Conservation (phyloP, 2,329 filamentous ascomycete species). For the Harringtonia aguacate region DNA sequence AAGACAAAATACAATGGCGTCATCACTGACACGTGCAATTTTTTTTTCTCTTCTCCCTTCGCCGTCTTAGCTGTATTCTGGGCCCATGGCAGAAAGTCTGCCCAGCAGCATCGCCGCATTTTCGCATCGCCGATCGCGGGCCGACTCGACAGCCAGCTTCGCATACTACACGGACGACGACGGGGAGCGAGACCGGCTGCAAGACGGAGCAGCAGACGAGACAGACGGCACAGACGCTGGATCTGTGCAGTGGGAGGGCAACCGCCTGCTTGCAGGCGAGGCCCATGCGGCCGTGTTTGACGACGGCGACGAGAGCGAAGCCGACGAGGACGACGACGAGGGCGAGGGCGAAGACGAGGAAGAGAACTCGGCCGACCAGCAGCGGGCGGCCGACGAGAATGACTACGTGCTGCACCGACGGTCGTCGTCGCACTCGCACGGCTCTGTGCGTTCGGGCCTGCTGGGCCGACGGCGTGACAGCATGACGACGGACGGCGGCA, state of each 20-base stretch:
- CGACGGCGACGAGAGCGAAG: constrained; percentile 24
- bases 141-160: constrained; percentile 82
- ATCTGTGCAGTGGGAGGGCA: constrained; percentile 18
- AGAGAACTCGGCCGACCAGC: constrained; percentile 25
- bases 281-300: constrained; percentile 11
- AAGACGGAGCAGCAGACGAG: background rate
- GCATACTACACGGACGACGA: constrained; percentile 72
- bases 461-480: constrained; percentile 63
- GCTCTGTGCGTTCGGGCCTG: constrained; percentile 51
- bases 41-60: constrained; percentile 1
- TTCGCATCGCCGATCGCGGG: constrained; percentile 67
- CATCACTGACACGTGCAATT: too few species aligned
- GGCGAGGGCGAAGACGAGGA: constrained; percentile 26
- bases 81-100: constrained; percentile 90
- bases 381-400: constrained; percentile 21
- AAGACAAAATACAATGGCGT: too few species aligned
- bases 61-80: constrained; percentile 63
- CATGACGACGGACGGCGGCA: constrained; percentile 50
- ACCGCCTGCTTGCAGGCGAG: constrained; percentile 5
- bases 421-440: constrained; percentile 49
- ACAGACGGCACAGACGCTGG: constrained; percentile 1
- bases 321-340: constrained; percentile 15
- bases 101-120: constrained; percentile 91
- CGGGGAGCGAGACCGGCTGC: constrained; percentile 28
- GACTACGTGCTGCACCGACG: constrained; percentile 46